phyloP scores from a whole-genome alignment of 805 yeast genomes.

The Candida gorgasii region DNA sequence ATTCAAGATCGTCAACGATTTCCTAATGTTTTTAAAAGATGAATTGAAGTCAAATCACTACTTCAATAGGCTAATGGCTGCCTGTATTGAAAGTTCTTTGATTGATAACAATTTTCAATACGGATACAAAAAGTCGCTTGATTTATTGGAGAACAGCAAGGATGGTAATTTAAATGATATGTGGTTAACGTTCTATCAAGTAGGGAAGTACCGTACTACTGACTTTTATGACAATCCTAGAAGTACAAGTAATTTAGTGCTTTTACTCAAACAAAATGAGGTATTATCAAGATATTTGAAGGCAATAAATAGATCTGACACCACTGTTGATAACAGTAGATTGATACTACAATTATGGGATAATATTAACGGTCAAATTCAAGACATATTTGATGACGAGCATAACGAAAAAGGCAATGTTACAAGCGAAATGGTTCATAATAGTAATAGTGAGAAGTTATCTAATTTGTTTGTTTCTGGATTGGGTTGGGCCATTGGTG shows the following conservation, averaged over 20 bases:
- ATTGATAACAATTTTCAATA: constrained; percentile 60
- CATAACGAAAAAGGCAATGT: constrained; percentile 11
- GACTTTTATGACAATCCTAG: constrained; percentile 29
- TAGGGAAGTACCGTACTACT: constrained; percentile 52
- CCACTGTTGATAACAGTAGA: constrained; percentile 51
- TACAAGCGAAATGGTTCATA: constrained; percentile 28
- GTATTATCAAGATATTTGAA: constrained; percentile 54
- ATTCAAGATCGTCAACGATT: constrained; percentile 38
- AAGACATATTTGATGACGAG: constrained; percentile 3
- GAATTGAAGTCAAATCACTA: constrained; percentile 14
- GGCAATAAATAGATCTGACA: constrained; percentile 27
- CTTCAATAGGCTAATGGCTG: constrained; percentile 37
- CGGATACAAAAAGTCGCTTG: constrained; percentile 50
- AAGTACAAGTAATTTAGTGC: constrained; percentile 21
- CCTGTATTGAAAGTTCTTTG: constrained; percentile 68
- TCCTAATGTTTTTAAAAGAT: constrained; percentile 41
- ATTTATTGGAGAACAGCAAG: constrained; percentile 26
- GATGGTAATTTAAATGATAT: constrained; percentile 27
- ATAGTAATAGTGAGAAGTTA: constrained; percentile 43
- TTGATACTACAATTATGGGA: constrained; percentile 67
- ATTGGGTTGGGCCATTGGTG: constrained; percentile 66
- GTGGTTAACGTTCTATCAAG: constrained; percentile 78
- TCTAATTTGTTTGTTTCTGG: constrained; percentile 55
- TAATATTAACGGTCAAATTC: constrained; percentile 33
- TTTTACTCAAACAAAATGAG: constrained; percentile 51